These are phyloP conservation scores for Neonectria punicea DNA, from an alignment of 2,329 filamentous ascomycete species.

Conservation along the genomic window DNA sequence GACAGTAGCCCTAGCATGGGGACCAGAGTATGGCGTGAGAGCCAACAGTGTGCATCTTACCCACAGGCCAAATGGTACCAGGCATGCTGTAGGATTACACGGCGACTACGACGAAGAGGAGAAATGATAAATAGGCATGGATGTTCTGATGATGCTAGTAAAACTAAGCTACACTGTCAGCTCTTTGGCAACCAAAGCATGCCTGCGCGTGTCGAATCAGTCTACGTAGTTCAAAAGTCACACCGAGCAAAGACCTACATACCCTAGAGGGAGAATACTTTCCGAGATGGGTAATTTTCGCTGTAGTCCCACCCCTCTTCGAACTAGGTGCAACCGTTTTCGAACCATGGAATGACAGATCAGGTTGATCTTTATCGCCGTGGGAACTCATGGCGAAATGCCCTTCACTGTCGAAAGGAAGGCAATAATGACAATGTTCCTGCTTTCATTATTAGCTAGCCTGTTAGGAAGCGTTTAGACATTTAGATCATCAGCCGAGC, in stretches of 20 bases:
- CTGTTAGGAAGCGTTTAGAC: no score
- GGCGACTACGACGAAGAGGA: slow-evolving; percentile 28
- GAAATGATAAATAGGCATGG: slow-evolving; percentile 9
- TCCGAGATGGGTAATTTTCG: slow-evolving; percentile 22
- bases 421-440: no score
- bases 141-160: no score
- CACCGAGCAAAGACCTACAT: neutral
- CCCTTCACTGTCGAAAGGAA: no score
- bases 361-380: slow-evolving; percentile 15
- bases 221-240: neutral
- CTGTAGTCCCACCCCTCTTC: slow-evolving; percentile 16
- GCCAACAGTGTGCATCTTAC: no score
- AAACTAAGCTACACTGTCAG: slow-evolving; percentile 3
- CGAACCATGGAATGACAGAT: neutral
- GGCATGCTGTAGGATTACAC: slow-evolving; percentile 26
- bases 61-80: slow-evolving; percentile 19
- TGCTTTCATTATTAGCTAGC: no score
- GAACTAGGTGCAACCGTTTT: neutral
- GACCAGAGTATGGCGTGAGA: no score
- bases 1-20: no score
- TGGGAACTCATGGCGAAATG: neutral
- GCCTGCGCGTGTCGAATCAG: slow-evolving; percentile 10
- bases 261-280: neutral
- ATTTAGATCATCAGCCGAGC: slow-evolving; percentile 23
- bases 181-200: slow-evolving; percentile 16